Conservation (phyloP, 2,329 filamentous ascomycete genomes). For the Blumeria hordei region DNA sequence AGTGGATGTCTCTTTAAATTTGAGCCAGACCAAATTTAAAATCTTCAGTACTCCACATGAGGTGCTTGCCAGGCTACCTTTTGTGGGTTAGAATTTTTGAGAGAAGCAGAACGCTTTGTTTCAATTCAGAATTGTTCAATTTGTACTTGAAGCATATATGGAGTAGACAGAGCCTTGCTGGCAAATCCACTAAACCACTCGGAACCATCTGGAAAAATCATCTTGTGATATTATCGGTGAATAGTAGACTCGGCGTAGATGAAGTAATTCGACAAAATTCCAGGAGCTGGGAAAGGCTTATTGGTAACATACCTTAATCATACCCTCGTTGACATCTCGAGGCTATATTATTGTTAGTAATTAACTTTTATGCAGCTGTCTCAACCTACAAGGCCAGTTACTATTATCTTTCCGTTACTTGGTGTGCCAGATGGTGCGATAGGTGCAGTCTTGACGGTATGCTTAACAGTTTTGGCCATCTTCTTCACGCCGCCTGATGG, state of each 20-base stretch:
- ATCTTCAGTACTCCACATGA: slow-evolving; percentile 14
- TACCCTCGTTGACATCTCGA: slow-evolving; percentile 81
- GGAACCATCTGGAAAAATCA: slow-evolving; percentile 5
- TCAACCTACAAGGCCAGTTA: slow-evolving; percentile 80
- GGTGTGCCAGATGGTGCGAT: slow-evolving; percentile 34
- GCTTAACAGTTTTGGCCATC: slow-evolving; percentile 36
- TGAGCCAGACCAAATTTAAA: slow-evolving; percentile 6
- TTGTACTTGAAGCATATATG: slow-evolving; percentile 10
- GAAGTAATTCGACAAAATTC: slow-evolving; percentile 49
- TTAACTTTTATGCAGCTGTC: not conserved
- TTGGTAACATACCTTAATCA: slow-evolving; percentile 99
- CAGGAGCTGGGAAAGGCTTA: slow-evolving; percentile 43
- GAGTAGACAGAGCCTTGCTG: slow-evolving; percentile 16
- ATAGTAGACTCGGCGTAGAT: slow-evolving; percentile 10
- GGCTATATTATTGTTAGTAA: slow-evolving; percentile 31
- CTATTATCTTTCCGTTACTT: slow-evolving; percentile 86
- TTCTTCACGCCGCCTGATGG: slow-evolving; percentile 75
- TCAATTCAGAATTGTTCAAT: slow-evolving; percentile 18
- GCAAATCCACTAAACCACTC: slow-evolving; percentile 7
- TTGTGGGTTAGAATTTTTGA: slow-evolving; percentile 18
- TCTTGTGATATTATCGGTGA: slow-evolving; percentile 9
- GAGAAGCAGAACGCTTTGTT: slow-evolving; percentile 36
- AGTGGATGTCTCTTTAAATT: not conserved
- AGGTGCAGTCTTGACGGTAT: slow-evolving; percentile 34
- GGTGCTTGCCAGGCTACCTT: slow-evolving; percentile 30